Evolutionary conservation across 192 early-diverging fungal species (phyloP).

Genomic region (Jimgerdemannia lactiflua): DNA sequence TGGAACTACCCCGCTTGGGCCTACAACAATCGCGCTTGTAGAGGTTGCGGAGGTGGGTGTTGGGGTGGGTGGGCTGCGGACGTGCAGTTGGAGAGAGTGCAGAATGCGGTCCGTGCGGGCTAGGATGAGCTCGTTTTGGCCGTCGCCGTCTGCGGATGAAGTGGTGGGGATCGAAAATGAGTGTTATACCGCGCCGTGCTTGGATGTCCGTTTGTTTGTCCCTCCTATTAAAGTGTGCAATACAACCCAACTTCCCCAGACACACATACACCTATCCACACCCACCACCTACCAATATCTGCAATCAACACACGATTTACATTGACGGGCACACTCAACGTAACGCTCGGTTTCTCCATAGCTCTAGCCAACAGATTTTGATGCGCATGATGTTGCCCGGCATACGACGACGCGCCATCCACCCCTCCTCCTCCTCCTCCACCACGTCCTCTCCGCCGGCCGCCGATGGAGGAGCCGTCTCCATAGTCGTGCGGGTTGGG

Average conservation of each 20-base stretch:
- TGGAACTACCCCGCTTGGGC: neutral
- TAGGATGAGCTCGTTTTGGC: slow-evolving; percentile 49
- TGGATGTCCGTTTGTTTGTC: neutral
- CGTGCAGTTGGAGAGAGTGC: slow-evolving; percentile 40
- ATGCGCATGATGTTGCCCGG: slow-evolving; percentile 13
- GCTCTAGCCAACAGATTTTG: neutral
- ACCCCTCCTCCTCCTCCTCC: no score
- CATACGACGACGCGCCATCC: no score
- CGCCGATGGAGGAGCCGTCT: neutral
- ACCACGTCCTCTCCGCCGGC: neutral
- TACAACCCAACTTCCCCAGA: no score
- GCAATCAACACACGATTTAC: slow-evolving; percentile 53
- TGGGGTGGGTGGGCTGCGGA: slow-evolving; percentile 14
- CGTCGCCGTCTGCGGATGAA: slow-evolving; percentile 40
- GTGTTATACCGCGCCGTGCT: no score
- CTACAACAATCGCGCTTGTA: neutral
- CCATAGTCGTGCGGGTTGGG: slow-evolving; percentile 20
- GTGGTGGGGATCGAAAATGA: no score
- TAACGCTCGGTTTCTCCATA: slow-evolving; percentile 24
- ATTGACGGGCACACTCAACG: slow-evolving; percentile 53
- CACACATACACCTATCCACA: no score
- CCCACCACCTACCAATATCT: slow-evolving; percentile 45
- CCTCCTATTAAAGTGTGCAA: neutral
- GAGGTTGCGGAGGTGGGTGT: slow-evolving; percentile 9
- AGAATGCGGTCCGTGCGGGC: slow-evolving; percentile 56